Base-by-base conservation (phyloP, 345 rosid genomes). In the Linum trigynum region DNA sequence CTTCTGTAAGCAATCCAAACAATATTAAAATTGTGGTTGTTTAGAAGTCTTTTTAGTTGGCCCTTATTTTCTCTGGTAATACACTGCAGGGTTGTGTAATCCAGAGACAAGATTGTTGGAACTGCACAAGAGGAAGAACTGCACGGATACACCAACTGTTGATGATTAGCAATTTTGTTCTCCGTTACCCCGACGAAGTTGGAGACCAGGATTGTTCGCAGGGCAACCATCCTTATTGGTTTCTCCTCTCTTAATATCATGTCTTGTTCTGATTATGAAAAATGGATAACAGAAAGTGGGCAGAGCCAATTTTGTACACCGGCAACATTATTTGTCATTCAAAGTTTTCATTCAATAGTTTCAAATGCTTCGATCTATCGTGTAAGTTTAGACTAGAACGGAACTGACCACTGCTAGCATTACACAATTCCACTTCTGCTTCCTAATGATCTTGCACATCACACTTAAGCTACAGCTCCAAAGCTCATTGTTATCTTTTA, bases 91-190 rank as follows among this genome's bases (percentile, higher is more conserved):
- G 36, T 83, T 92, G 6, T 86, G 98, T 42, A 74, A 71, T 70
- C 98, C 98, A 3, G 95, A 92, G 73, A 74, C 74, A 75, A 80
- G 64, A 70, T 68, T 92, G 73, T 63, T 88, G 70, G 91, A 92
- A 73, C 97, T 92, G 63, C 98, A 92, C 83, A 74, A 74, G 69
- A 72, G 60, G 72, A 94, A 83, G 65, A 83, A 79, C 75, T 92
- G 96, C 85, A 79, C 89, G 14, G 81, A 81, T 10, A 88, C 86
- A 78, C 90, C 98, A 62, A 92, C 89, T 36, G n/a, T 48, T 9
- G 88, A 90, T 51, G 88, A 91, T 48, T 80, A 83, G 65, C 55
- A 10, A 56, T 63, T 57, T 55, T 10, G 41, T 37, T 17, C 32
- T 12, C 23, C 35, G 38, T 1, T 68, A 40, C 55, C 67, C 50